Conservation (phyloP, 73 alveolate species). For the Diophrys sp. region DNA sequence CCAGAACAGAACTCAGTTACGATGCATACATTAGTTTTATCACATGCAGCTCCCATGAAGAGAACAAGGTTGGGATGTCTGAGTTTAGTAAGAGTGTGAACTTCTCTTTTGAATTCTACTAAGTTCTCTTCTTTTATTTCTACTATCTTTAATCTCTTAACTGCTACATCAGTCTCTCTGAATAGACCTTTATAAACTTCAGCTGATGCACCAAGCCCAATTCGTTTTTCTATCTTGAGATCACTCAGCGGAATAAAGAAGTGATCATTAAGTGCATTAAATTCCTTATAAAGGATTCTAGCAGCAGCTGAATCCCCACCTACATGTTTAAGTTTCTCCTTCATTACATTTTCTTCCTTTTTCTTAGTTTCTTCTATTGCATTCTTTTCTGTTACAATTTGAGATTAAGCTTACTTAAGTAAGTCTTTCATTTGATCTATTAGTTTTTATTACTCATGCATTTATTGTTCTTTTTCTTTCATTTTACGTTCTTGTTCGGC, state of each 20-base stretch:
- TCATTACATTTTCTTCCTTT: neutral
- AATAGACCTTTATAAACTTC: constrained; percentile 87
- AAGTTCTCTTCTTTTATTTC: constrained; percentile 59
- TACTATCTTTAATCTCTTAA: constrained; percentile 73
- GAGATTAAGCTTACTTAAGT: neutral
- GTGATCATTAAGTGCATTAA: constrained; percentile 27
- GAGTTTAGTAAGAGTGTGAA: constrained; percentile 68
- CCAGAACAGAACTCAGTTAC: constrained; percentile 96
- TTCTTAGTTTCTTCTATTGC: neutral
- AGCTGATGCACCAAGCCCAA: constrained; percentile 70
- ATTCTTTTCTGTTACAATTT: neutral
- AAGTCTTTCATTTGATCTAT: neutral
- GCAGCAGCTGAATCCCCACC: constrained; percentile 15
- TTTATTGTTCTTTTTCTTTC: neutral
- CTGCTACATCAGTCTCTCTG: constrained; percentile 93
- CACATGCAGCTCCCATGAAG: constrained; percentile 87
- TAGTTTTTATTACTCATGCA: neutral
- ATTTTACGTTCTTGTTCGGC: neutral
- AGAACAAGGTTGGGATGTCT: constrained; percentile 87
- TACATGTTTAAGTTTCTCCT: neutral
- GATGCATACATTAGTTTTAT: constrained; percentile 67
- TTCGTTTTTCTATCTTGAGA: constrained; percentile 40
- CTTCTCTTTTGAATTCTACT: constrained; percentile 92
- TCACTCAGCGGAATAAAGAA: constrained; percentile 37
- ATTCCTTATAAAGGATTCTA: constrained; percentile 13